phyloP scores from a whole-genome alignment of 2,329 filamentous ascomycete genomes.

The Botrytis byssoidea region DNA sequence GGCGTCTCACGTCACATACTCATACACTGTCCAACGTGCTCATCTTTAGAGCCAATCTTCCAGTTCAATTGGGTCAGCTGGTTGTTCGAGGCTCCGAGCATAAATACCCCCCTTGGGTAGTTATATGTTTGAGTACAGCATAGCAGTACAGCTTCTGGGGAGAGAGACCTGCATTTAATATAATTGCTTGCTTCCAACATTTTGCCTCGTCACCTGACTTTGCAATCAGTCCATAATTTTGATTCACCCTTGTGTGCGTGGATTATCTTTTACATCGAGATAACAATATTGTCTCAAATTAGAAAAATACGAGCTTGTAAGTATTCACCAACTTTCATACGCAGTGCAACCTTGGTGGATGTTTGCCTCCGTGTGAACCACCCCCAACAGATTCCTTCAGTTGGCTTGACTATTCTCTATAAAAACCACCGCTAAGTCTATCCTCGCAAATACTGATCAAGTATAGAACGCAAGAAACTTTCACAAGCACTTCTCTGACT shows the following conservation, averaged over 20 bases:
- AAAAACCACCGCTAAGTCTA: background rate
- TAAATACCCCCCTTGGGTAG: conserved; percentile 17
- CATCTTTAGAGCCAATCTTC: conserved; percentile 14
- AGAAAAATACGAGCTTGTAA: conserved; percentile 16
- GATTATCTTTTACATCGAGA: conserved; percentile 16
- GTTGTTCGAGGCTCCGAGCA: conserved; percentile 16
- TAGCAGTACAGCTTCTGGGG: conserved; percentile 19
- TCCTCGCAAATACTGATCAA: background rate
- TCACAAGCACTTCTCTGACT: background rate
- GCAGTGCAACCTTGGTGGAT: conserved; percentile 16
- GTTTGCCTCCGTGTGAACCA: background rate
- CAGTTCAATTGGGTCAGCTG: conserved; percentile 20
- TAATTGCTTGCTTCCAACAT: background rate
- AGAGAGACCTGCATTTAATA: conserved; percentile 22
- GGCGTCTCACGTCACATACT: conserved; percentile 22
- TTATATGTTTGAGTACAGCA: conserved; percentile 15
- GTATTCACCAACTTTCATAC: conserved; percentile 9
- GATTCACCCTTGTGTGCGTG: conserved; percentile 6
- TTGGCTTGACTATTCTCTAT: conserved; percentile 6
- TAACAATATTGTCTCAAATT: conserved; percentile 11
- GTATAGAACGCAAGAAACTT: background rate
- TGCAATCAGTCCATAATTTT: conserved; percentile 10
- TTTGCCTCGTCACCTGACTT: conserved; percentile 21
- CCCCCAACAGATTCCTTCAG: conserved; percentile 6
- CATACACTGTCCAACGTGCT: conserved; percentile 20